A percentile compares a stretch with the other conserved stretches of the same genome.
These are phyloP conservation scores for Aspergillus novofumigatus DNA, from an alignment of 2,329 filamentous ascomycete species.

Conservation along the genomic window DNA sequence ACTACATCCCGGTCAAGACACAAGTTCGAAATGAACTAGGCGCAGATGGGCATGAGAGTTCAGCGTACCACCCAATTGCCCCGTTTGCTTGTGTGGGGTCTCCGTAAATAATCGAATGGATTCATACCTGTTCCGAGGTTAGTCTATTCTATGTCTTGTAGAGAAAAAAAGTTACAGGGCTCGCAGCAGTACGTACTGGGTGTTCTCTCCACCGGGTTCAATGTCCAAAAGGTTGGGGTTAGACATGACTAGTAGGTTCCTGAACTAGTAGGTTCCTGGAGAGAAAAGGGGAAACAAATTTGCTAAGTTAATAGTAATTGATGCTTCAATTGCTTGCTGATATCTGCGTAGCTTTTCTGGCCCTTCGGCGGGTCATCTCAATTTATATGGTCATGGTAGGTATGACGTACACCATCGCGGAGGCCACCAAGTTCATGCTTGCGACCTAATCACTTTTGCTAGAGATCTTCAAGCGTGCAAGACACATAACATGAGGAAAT, in stretches of 20 bases:
- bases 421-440: not conserved
- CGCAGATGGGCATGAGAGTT: not conserved
- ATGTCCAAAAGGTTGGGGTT: conserved; percentile 54
- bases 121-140: conserved; percentile 50
- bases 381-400: not conserved
- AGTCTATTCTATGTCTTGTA: not conserved
- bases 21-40: not conserved
- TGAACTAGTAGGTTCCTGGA: not conserved
- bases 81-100: conserved; percentile 51
- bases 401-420: conserved; percentile 9
- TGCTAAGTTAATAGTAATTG: not conserved
- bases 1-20: conserved; percentile 8
- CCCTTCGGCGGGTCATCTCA: not conserved
- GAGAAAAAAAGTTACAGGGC: too few relatives aligned
- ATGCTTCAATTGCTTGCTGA: not conserved
- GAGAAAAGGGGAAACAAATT: not conserved
- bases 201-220: conserved; percentile 56
- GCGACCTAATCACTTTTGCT: conserved; percentile 3
- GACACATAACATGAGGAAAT: not conserved
- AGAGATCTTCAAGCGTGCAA: not conserved
- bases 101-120: conserved; percentile 48
- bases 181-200: conserved; percentile 43
- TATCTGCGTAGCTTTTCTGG: not conserved
- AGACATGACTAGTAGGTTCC: conserved; percentile 40
- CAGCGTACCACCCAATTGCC: conserved; percentile 52